phyloP scores from a whole-genome alignment of 768 basidiomycete species.

The Russula brevipes region DNA sequence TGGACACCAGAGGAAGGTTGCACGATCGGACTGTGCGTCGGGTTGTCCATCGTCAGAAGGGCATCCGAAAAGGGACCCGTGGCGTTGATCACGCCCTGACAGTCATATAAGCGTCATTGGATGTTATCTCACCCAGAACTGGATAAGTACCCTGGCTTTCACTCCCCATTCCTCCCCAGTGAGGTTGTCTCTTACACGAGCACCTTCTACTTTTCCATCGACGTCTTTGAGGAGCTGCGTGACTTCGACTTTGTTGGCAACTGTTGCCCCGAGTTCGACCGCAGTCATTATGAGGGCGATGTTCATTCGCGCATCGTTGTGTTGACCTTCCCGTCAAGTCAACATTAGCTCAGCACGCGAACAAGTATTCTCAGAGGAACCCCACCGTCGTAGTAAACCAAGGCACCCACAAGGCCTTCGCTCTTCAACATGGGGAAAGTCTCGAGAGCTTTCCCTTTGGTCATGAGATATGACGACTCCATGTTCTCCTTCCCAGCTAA shows the following conservation, averaged over 20 bases:
- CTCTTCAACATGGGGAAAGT: slow-evolving; percentile 95
- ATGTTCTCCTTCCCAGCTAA: slow-evolving; percentile 96
- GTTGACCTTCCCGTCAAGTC: slow-evolving; percentile 59
- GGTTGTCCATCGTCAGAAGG: slow-evolving; percentile 75
- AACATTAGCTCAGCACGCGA: slow-evolving; percentile 2
- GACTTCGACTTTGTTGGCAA: slow-evolving; percentile 89
- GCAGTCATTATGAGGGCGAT: slow-evolving; percentile 92
- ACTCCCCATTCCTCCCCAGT: slow-evolving; percentile 81
- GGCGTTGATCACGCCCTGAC: slow-evolving; percentile 87
- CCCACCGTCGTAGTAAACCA: slow-evolving; percentile 96
- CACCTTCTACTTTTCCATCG: slow-evolving; percentile 64
- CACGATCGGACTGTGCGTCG: slow-evolving; percentile 77
- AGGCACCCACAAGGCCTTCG: slow-evolving; percentile 86
- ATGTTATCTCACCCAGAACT: not conserved
- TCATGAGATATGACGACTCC: slow-evolving; percentile 94
- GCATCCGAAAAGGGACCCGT: slow-evolving; percentile 93
- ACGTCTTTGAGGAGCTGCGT: slow-evolving; percentile 65
- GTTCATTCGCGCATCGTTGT: slow-evolving; percentile 99
- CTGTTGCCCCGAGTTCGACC: slow-evolving; percentile 82
- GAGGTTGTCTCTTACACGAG: slow-evolving; percentile 71
- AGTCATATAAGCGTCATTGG: slow-evolving; percentile 1
- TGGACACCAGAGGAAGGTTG: slow-evolving; percentile 91
- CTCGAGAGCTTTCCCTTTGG: slow-evolving; percentile 86
- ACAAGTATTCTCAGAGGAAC: slow-evolving; percentile 32
- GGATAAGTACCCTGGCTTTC: slow-evolving; percentile 57